Evolutionary conservation across 352 stramenopile species (phyloP).

Genomic region (Globisporangium orthogonon): DNA sequence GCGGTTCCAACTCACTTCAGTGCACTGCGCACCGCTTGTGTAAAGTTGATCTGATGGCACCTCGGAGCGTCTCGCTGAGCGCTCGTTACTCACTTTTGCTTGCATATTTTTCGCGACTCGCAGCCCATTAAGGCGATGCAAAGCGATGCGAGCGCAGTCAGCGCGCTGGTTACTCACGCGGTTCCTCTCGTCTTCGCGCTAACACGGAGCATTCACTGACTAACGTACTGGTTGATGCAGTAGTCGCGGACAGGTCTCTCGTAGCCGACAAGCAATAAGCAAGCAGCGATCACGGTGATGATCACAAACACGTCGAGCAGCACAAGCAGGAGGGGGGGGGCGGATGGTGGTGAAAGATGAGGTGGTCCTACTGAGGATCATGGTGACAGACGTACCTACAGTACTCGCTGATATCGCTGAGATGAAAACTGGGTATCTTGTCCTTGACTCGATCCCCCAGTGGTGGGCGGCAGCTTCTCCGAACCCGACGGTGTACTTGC

Average conservation of each 20-base stretch:
- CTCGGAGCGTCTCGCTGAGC: not conserved
- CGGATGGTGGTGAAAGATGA: not conserved
- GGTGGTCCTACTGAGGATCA: too few species aligned
- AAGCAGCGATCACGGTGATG: not conserved
- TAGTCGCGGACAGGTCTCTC: not conserved
- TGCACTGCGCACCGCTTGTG: not conserved
- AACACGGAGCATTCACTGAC: not conserved
- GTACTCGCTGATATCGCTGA: too few species aligned
- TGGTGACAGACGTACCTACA: too few species aligned
- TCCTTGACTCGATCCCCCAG: not conserved
- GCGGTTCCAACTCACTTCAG: not conserved
- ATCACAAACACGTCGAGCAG: not conserved
- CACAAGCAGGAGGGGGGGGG: too few species aligned
- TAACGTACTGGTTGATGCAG: conserved; percentile 1
- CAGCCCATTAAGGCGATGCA: not conserved
- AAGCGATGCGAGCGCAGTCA: not conserved
- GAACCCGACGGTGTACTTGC: not conserved
- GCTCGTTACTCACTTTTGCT: conserved; percentile 12
- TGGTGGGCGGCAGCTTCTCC: not conserved
- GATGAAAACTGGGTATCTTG: too few species aligned
- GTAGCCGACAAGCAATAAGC: not conserved
- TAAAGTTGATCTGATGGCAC: not conserved
- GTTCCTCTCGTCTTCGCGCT: not conserved
- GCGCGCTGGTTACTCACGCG: conserved; percentile 2
- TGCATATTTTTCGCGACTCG: conserved; percentile 4